phyloP scores from a whole-genome alignment of 495 filamentous ascomycete species.

The Elaphomyces granulatus region DNA sequence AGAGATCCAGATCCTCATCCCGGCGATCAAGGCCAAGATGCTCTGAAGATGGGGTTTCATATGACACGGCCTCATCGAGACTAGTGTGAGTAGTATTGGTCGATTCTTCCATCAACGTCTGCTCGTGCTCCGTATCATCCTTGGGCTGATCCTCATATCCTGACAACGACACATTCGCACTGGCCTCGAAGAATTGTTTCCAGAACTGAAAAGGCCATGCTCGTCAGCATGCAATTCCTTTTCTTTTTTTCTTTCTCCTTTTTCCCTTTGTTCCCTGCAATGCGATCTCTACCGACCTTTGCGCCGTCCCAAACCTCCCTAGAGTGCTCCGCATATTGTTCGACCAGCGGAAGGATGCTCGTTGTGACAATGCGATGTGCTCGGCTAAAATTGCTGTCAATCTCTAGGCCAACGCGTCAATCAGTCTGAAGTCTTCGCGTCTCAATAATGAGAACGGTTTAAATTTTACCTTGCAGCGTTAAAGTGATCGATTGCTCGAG shows the following conservation, averaged over 20 bases:
- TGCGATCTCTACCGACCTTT: slow-evolving; percentile 41
- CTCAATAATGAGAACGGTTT: too few species aligned
- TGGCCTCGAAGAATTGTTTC: slow-evolving; percentile 99
- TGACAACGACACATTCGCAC: slow-evolving; percentile 91
- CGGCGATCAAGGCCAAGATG: slow-evolving; percentile 14
- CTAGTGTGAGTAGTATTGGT: slow-evolving; percentile 30
- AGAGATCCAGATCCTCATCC: slow-evolving; percentile 37
- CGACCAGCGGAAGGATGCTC: slow-evolving; percentile 86
- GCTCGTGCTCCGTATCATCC: slow-evolving; percentile 35
- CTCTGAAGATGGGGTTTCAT: slow-evolving; percentile 23
- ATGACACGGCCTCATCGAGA: slow-evolving; percentile 19
- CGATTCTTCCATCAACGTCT: slow-evolving; percentile 36
- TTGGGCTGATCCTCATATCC: slow-evolving; percentile 73
- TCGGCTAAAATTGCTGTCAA: slow-evolving; percentile 95
- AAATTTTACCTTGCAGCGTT: slow-evolving; percentile 80
- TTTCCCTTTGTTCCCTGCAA: not conserved
- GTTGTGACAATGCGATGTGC: slow-evolving; percentile 93
- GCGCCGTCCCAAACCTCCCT: slow-evolving; percentile 92
- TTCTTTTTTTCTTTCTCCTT: too few species aligned
- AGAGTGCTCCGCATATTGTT: slow-evolving; percentile 90
- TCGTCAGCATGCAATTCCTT: too few species aligned
- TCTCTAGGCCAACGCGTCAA: slow-evolving; percentile 45
- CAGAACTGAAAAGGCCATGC: slow-evolving; percentile 55
- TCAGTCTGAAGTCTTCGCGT: not conserved
- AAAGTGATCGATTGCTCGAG: slow-evolving; percentile 93